Evolutionary conservation across 2,329 filamentous ascomycete species (phyloP).

Genomic region (Ceratocystis ficicola): DNA sequence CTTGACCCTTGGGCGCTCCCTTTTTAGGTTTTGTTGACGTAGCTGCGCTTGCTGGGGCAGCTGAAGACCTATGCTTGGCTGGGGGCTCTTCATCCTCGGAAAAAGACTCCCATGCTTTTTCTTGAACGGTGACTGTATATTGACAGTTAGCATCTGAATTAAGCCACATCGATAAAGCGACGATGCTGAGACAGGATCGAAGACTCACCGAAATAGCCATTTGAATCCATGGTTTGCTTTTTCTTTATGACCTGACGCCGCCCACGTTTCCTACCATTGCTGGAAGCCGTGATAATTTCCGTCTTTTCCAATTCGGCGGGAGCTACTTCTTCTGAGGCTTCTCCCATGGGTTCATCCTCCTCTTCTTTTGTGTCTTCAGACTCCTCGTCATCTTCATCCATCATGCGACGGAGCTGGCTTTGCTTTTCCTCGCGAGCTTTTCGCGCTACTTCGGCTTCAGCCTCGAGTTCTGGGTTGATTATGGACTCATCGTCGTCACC

Average conservation of each 20-base stretch:
- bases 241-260: slow-evolving; percentile 76
- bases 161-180: not conserved
- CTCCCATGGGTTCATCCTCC: slow-evolving; percentile 36
- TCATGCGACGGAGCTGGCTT: slow-evolving; percentile 33
- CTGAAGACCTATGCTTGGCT: slow-evolving; percentile 38
- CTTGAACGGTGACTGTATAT: slow-evolving; percentile 67
- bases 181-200: not conserved
- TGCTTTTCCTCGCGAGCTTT: slow-evolving; percentile 29
- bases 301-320: slow-evolving; percentile 32
- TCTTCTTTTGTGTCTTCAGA: slow-evolving; percentile 36
- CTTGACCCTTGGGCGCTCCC: slow-evolving; percentile 50
- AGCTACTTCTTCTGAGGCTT: slow-evolving; percentile 32
- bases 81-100: slow-evolving; percentile 67
- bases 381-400: slow-evolving; percentile 41
- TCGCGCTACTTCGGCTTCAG: slow-evolving; percentile 26
- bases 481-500: slow-evolving; percentile 31
- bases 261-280: slow-evolving; percentile 57
- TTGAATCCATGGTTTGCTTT: slow-evolving; percentile 72
- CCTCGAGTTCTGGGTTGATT: slow-evolving; percentile 11
- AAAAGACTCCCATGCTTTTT: slow-evolving; percentile 79
- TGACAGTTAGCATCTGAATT: slow-evolving; percentile 15
- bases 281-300: slow-evolving; percentile 41
- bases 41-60: slow-evolving; percentile 36
- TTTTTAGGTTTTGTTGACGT: slow-evolving; percentile 44
- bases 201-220: slow-evolving; percentile 74